Evolutionary conservation across 2,329 filamentous ascomycete genomes (phyloP).

Genomic region (Aurifilum marmelostoma): DNA sequence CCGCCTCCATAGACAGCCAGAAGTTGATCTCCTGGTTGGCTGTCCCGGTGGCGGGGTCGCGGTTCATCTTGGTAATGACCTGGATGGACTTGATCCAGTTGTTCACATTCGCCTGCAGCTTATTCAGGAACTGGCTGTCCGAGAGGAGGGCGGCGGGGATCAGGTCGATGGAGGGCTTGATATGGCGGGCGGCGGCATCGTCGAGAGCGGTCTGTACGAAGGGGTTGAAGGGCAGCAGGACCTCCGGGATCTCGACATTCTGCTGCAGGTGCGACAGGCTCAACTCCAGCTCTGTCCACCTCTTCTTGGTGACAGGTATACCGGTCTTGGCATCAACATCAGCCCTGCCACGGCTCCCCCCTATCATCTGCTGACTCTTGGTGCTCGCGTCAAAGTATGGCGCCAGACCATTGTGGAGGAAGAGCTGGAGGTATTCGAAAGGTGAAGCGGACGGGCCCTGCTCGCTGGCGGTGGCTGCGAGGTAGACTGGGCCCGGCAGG

Average conservation of each 20-base stretch:
- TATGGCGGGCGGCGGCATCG: constrained; percentile 68
- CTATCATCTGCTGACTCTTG: constrained; percentile 72
- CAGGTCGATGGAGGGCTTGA: constrained; percentile 75
- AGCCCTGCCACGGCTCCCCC: constrained; percentile 70
- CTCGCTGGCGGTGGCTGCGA: constrained; percentile 67
- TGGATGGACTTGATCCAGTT: constrained; percentile 99
- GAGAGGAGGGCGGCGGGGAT: constrained; percentile 77
- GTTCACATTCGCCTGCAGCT: constrained; percentile 90
- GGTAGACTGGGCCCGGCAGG: constrained; percentile 77
- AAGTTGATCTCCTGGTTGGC: constrained; percentile 99
- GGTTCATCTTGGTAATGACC: constrained; percentile 89
- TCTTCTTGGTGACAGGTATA: constrained; percentile 96
- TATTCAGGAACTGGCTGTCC: constrained; percentile 92
- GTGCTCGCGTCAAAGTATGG: constrained; percentile 98
- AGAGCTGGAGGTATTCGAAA: constrained; percentile 89
- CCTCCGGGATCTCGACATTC: constrained; percentile 95
- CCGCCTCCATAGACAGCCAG: constrained; percentile 96
- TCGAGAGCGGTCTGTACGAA: constrained; percentile 85
- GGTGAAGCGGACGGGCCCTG: constrained; percentile 77
- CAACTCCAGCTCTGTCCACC: constrained; percentile 90
- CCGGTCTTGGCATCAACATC: constrained; percentile 92
- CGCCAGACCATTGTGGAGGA: constrained; percentile 87
- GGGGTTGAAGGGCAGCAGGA: constrained; percentile 84
- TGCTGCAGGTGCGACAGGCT: constrained; percentile 91
- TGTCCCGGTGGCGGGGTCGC: constrained; percentile 75